Conservation (phyloP, 495 filamentous ascomycete genomes). For the Xylaria nigripes region DNA sequence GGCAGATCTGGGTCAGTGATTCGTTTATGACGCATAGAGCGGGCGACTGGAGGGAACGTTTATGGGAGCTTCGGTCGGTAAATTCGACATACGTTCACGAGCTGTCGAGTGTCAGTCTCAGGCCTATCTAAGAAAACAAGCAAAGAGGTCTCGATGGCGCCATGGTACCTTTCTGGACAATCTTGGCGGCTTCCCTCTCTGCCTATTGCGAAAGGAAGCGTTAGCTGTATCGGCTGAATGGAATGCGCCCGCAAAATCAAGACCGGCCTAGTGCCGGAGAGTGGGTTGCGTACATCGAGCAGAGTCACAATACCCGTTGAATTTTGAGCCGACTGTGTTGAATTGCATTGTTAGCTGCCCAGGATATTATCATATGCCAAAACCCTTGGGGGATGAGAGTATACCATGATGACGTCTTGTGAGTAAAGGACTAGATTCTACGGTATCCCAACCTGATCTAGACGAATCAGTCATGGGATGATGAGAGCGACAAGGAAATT, state of each 20-base stretch:
- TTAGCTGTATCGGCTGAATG: constrained; percentile 8
- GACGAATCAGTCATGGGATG: not conserved
- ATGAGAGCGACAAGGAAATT: not conserved
- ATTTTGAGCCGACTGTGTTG: constrained; percentile 84
- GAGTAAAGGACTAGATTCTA: not conserved
- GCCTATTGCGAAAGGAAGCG: constrained; percentile 48
- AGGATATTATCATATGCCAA: not conserved
- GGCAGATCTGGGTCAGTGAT: not conserved
- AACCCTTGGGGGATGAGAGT: not conserved
- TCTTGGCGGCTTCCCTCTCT: constrained; percentile 97
- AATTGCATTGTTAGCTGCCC: constrained; percentile 14
- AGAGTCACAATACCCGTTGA: constrained; percentile 96
- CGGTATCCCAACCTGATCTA: not conserved
- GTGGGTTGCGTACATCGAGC: constrained; percentile 72
- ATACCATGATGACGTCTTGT: constrained; percentile 37
- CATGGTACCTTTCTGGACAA: constrained; percentile 81
- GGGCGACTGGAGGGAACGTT: not conserved
- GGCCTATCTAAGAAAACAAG: constrained; percentile 12
- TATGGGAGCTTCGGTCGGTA: not conserved
- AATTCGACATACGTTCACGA: constrained; percentile 35
- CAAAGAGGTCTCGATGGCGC: not conserved
- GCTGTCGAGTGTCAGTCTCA: constrained; percentile 7
- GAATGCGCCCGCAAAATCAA: not conserved
- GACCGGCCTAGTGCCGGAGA: not conserved
- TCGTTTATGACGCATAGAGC: not conserved